Conservation (phyloP, 2,329 filamentous ascomycete genomes). For the Ambrosiella cleistominuta region DNA sequence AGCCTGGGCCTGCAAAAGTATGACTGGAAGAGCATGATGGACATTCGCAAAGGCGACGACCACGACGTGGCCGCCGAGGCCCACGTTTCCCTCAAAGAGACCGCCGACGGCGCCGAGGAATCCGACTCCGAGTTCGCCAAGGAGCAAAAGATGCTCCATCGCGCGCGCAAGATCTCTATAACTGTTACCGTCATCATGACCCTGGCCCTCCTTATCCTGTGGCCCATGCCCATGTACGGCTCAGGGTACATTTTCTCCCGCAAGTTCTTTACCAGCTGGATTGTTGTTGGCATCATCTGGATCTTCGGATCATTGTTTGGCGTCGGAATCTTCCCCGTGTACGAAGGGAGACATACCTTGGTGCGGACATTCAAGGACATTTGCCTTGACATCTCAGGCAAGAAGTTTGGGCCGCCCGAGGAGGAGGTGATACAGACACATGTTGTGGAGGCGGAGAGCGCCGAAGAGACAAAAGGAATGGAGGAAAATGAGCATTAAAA, state of each 20-base stretch:
- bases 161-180: slow-evolving; percentile 31
- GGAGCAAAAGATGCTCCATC: slow-evolving; percentile 32
- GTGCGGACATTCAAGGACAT: slow-evolving; percentile 26
- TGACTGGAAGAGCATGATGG: slow-evolving; percentile 70
- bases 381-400: slow-evolving; percentile 16
- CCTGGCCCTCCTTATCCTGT: slow-evolving; percentile 57
- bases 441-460: slow-evolving; percentile 11
- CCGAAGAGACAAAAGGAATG: slow-evolving; percentile 6
- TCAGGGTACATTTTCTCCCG: slow-evolving; percentile 65
- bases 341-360: slow-evolving; percentile 56
- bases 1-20: slow-evolving; percentile 47
- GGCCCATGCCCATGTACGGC: slow-evolving; percentile 88
- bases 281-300: slow-evolving; percentile 62
- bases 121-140: slow-evolving; percentile 24
- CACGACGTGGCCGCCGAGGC: slow-evolving; percentile 48
- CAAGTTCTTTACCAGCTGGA: slow-evolving; percentile 69
- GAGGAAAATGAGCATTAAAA: background rate
- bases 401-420: background rate
- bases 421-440: slow-evolving; percentile 8
- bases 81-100: slow-evolving; percentile 46
- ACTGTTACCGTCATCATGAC: slow-evolving; percentile 28
- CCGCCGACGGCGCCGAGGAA: slow-evolving; percentile 29
- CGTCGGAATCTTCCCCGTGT: slow-evolving; percentile 68
- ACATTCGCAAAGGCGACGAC: slow-evolving; percentile 64
- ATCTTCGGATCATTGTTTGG: slow-evolving; percentile 54